Evolutionary conservation across 129 eudicot genomes (phyloP), one percentile per base, ranked within the genome.

Genomic region (Flaveria linearis): DNA sequence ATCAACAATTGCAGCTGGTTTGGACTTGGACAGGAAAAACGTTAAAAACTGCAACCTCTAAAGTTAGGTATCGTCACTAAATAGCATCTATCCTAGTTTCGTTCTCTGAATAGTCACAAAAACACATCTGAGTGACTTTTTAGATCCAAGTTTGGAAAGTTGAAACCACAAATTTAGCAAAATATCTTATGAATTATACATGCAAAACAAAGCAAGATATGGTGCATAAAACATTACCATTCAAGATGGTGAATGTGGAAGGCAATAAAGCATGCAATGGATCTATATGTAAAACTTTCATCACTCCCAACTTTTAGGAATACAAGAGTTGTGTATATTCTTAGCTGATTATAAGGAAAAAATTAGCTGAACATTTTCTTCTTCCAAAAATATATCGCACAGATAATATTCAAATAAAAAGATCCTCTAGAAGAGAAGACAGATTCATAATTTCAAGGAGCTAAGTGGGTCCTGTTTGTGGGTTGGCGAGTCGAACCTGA

Each of bases 221-320:
- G 39, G 28, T 12, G 6, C 41, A 61, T 4, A 61, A 61, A 26
- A 25, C 13, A 9, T 25, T 61, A 61, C 18, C 17, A 61, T 25
- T 61, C 15, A 61, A 25, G 67, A 61, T 61, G n/a, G 41, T 61
- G 67, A 14, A 25, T 61, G 67, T 26, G 41, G n/a, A 20, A 56
- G 30, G 25, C 11, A 53, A 16, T n/a, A 14, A 58, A 15, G 41
- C 67, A 61, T 23, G 10, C 42, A 26, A 13, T 13, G 41, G 67
- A 26, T 61, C 67, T 23, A 61, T 2, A 22, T 58, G 36, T 0
- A 58, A 22, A 22, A 3, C 20, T 3, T 17, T 9, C 12, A 18
- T 55, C 23, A 18, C 13, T 57, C 33, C 1, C 17, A 60, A 26
- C 41, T 26, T 61, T 25, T 25, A 61, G n/a, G 41, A 61, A 61